Evolutionary conservation across 78 protist species (phyloP).

Genomic region (Chrysochromulina parva): DNA sequence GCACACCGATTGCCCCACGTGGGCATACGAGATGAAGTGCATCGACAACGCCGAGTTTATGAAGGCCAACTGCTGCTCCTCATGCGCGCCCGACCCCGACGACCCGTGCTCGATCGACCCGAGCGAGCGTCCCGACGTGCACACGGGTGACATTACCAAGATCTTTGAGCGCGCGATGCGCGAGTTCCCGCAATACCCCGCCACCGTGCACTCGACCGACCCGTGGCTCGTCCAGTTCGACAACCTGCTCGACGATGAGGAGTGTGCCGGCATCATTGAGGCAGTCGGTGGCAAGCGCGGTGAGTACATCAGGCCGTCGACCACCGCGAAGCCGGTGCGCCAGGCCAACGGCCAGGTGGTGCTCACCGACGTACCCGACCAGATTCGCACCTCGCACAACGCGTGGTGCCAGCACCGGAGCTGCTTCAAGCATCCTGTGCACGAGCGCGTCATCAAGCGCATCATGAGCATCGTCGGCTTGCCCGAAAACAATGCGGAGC

Average conservation of each 20-base stretch:
- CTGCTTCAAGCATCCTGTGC: background rate
- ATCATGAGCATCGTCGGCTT: background rate
- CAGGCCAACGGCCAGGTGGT: background rate
- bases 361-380: background rate
- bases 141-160: background rate
- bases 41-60: background rate
- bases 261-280: background rate
- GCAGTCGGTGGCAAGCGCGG: background rate
- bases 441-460: slow-evolving; percentile 9
- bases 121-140: background rate
- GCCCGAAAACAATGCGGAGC: background rate
- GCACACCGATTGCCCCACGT: background rate
- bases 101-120: background rate
- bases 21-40: background rate
- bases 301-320: background rate
- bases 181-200: background rate
- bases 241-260: background rate
- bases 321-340: background rate
- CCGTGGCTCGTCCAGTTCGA: slow-evolving; percentile 8
- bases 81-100: background rate
- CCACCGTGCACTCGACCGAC: background rate
- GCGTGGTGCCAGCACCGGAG: background rate
- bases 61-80: background rate
- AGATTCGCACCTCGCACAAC: background rate
- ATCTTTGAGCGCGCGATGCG: background rate